Evolutionary conservation across 345 rosid species (phyloP).

Genomic region (Odontarrhena argentea): DNA sequence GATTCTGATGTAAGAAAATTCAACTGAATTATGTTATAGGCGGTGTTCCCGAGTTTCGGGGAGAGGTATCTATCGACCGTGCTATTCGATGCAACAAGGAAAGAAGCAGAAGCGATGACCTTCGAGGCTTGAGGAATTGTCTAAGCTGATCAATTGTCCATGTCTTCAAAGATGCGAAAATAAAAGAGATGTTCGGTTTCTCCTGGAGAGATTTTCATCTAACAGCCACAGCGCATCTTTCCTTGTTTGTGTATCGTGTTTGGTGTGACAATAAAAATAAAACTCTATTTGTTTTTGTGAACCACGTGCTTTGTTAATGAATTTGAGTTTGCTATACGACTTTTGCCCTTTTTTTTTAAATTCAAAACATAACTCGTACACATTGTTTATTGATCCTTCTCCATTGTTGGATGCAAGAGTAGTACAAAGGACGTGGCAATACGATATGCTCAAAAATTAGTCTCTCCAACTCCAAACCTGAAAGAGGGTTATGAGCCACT

Average conservation of each 20-base stretch:
- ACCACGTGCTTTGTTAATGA: conserved; percentile 6
- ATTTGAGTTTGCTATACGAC: neutral
- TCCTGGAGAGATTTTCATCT: conserved; percentile 15
- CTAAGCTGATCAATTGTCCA: conserved; percentile 11
- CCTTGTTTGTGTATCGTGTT: conserved; percentile 13
- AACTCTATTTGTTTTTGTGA: conserved; percentile 23
- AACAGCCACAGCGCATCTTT: conserved; percentile 32
- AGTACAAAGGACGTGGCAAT: too few relatives aligned
- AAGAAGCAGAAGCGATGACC: conserved; percentile 64
- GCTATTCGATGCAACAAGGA: conserved; percentile 66
- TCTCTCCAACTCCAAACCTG: too few relatives aligned
- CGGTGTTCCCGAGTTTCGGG: conserved; percentile 73
- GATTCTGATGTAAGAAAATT: conserved; percentile 7
- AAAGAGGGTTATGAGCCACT: too few relatives aligned
- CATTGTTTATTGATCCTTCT: too few relatives aligned
- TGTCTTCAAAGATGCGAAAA: conserved; percentile 24
- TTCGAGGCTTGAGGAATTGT: conserved; percentile 48
- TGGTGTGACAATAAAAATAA: conserved; percentile 16
- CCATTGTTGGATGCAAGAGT: too few relatives aligned
- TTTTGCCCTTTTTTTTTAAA: neutral
- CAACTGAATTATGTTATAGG: conserved; percentile 47
- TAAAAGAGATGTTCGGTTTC: conserved; percentile 23
- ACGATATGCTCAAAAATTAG: too few relatives aligned
- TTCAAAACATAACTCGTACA: too few relatives aligned
- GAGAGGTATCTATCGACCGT: conserved; percentile 75